Conservation (phyloP, 768 basidiomycete genomes). For the Solioccasus polychromus region DNA sequence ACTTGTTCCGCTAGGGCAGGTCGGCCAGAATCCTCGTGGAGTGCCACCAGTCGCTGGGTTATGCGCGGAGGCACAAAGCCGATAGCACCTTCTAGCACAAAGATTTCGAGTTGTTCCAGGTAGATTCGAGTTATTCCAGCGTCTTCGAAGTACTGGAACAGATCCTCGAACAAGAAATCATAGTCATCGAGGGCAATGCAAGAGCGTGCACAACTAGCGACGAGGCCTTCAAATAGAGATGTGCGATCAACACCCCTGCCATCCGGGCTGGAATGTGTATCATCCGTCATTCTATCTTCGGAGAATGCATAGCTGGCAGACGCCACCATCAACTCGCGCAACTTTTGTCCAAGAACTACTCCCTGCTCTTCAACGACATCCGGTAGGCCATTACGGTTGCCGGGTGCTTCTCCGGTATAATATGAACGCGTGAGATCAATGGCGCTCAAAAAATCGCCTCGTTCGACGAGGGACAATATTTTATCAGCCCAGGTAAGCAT, state of each 20-base stretch:
- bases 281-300: constrained; percentile 90
- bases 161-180: constrained; percentile 89
- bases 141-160: constrained; percentile 87
- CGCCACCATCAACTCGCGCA: constrained; percentile 81
- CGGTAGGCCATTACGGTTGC: constrained; percentile 86
- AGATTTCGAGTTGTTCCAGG: constrained; percentile 75
- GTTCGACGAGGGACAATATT: constrained; percentile 76
- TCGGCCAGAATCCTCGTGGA: constrained; percentile 69
- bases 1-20: constrained; percentile 80
- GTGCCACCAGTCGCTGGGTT: constrained; percentile 75
- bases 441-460: constrained; percentile 85
- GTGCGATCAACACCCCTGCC: constrained; percentile 93
- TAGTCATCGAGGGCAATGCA: constrained; percentile 77
- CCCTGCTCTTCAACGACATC: constrained; percentile 55
- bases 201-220: constrained; percentile 71
- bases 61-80: constrained; percentile 80
- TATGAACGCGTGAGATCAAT: constrained; percentile 84
- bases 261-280: constrained; percentile 76
- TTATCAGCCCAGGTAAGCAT: constrained; percentile 95
- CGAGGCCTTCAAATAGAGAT: constrained; percentile 83
- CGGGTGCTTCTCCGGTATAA: constrained; percentile 74
- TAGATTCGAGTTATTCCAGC: constrained; percentile 83
- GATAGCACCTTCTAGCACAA: constrained; percentile 73
- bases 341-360: constrained; percentile 66
- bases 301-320: constrained; percentile 91